Percentiles rank a stretch among this genome's conserved stretches.
phyloP scores from a whole-genome alignment of 345 rosid genomes.

The Citrus sinensis region DVS_A1.0 CM039162.1:564001-564500 shows the following conservation, averaged over 20 bases:
- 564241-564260: background rate
- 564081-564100: background rate
- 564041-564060: background rate
- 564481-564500: conserved; percentile 54
- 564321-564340: conserved; percentile 80
- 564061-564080: background rate
- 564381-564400: conserved; percentile 87
- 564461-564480: conserved; percentile 81
- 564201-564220: background rate
- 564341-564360: conserved; percentile 73
- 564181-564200: background rate
- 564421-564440: conserved; percentile 73
- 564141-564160: background rate
- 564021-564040: background rate
- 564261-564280: background rate
- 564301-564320: conserved; percentile 76
- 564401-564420: conserved; percentile 80
- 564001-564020: background rate
- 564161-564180: background rate
- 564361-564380: conserved; percentile 87
- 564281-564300: background rate
- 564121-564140: background rate
- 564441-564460: conserved; percentile 97
- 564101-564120: background rate
- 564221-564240: background rate